Base-by-base conservation (phyloP, 1,139 yeast species). In the Magnusiomyces tetraspermus region DNA sequence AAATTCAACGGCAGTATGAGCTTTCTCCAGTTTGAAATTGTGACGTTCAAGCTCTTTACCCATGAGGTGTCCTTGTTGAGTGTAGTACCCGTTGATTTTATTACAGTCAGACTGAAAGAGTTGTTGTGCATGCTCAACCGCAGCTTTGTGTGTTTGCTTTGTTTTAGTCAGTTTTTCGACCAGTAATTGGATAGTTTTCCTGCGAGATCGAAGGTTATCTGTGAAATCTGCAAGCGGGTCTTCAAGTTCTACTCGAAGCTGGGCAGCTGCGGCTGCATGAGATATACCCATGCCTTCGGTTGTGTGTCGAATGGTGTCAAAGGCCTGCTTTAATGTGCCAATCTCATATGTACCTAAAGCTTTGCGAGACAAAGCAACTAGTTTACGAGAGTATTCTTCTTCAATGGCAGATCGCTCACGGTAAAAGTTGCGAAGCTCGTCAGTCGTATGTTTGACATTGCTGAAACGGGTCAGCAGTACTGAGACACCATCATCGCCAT, bases 31-130 rank as follows among this genome's bases (percentile, higher is more conserved):
- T 63, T 83, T 86, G 46, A 72, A 73, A 58, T 84, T 78, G 62
- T 82, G 76, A 59, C 77, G 80, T 57, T 85, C 89, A 40, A 80
- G 75, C 63, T 88, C 96, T 57, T 79, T 80, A 13, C 94, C 94
- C 73, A 92, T 82, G 36, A 92, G 76, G 17, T 90, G 75, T 59
- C 83, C 83, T 58, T 82, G 79, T 62, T 83, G 80, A 19, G 88
- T 80, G 48, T 75, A 71, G 52, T 75, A 74, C 1, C 83, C 76
- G 59, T 82, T 82, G 54, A 83, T 71, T 60, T 76, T 80, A 44
- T 75, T 70, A 64, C 85, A 80, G 51, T 79, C 86, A 13, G 71
- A 69, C 58, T 80, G 81, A 67, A 78, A 87, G 57, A 75, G 75
- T 45, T 72, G 71, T 55, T 83, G 76, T 15, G 74, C 63, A 54